Evolutionary conservation across 164 flowering plant genomes (phyloP).

Genomic region (Aristolochia californica): DNA sequence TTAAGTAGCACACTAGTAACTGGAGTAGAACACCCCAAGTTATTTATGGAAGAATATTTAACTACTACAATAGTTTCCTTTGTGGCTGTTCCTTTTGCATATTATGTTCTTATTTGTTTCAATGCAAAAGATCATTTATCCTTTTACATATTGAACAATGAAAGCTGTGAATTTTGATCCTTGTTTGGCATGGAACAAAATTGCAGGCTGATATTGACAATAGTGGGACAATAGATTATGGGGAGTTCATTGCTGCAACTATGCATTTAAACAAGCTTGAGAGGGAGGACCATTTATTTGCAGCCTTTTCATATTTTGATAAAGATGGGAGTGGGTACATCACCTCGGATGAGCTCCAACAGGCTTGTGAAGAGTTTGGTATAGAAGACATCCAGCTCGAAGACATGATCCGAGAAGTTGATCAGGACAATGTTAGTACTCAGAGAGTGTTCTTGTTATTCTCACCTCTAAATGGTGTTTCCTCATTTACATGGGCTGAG

Average conservation of each 20-base stretch:
- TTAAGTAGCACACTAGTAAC: too few species aligned
- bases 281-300: conserved; percentile 16
- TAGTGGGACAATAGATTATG: conserved; percentile 18
- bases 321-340: conserved; percentile 21
- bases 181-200: too few species aligned
- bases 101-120: too few species aligned
- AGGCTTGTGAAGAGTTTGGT: conserved; percentile 20
- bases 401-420: conserved; percentile 21
- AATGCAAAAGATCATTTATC: too few species aligned
- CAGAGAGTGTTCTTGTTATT: neutral
- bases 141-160: too few species aligned
- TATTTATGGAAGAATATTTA: too few species aligned
- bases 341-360: conserved; percentile 17
- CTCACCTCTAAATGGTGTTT: neutral
- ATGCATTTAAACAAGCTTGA: conserved; percentile 15
- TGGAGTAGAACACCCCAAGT: too few species aligned
- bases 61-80: too few species aligned
- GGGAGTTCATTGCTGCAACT: conserved; percentile 19
- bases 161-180: too few species aligned
- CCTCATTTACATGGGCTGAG: neutral
- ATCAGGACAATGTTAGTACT: conserved; percentile 17
- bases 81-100: too few species aligned
- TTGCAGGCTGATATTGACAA: conserved; percentile 20
- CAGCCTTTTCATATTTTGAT: conserved; percentile 20
- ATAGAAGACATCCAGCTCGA: conserved; percentile 12